Evolutionary conservation across 768 basidiomycete species (phyloP), one percentile per base, ranked within the genome.

Genomic region (Lactarius hengduanensis): DNA sequence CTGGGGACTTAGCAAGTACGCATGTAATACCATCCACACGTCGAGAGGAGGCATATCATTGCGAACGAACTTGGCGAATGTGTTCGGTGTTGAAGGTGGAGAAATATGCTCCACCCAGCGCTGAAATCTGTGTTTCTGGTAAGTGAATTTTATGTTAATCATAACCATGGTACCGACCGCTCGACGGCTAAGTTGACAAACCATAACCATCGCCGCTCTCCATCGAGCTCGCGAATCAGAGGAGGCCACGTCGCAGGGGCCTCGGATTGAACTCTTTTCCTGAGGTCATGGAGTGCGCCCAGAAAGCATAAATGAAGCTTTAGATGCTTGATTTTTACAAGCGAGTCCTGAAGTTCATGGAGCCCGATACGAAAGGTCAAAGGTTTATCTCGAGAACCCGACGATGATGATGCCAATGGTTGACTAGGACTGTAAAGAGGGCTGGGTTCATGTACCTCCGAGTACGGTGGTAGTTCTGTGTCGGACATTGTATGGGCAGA

Each of bases 11-110:
- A 80, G 77, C 57, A 78, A 22, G 70, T 81, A 80, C 1, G 78
- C 79, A 22, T 80, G 79, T 76, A 80, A 79, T 22, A 80, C 76
- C 78, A 80, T 78, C 73, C 77, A 76, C 28, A 80, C 79, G 47
- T 80, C 80, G 36, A 78, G 34, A 15, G 79, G 79, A 0, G 79
- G 79, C 50, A 68, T 34, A 18, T 77, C 54, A 13, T 76, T 69
- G 4, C 59, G 63, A 28, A 62, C 30, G 38, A 77, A 64, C 41
- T 67, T 69, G 59, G 73, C 75, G 11, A 77, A 3, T 71, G 54
- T 53, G 71, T 73, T 58, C 70, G 68, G 47, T 71, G 9, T 58
- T 56, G 61, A 58, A 10, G 61, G 66, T 15, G 63, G 73, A 28
- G 57, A 57, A 26, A 74, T 63, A 28, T 45, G 13, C 15, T 55